phyloP scores from a whole-genome alignment of 73 alveolate genomes.

The Paramecium sexaurelia region DNA sequence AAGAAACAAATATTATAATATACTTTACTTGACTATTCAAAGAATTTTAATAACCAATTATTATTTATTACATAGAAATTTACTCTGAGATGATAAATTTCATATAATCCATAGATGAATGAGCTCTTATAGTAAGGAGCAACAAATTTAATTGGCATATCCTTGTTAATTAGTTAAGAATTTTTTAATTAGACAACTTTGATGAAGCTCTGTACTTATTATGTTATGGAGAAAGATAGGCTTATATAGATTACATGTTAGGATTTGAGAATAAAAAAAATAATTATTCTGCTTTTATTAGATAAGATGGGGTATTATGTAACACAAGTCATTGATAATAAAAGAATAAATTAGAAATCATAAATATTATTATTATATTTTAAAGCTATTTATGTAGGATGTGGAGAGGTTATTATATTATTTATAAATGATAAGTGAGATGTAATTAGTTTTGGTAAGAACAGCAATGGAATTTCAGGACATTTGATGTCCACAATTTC shows the following conservation, averaged over 20 bases:
- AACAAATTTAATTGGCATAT: slow-evolving; percentile 71
- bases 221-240: slow-evolving; percentile 90
- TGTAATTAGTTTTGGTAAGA: slow-evolving; percentile 64
- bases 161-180: slow-evolving; percentile 85
- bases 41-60: slow-evolving; percentile 66
- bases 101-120: slow-evolving; percentile 48
- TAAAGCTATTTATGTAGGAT: slow-evolving; percentile 55
- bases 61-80: slow-evolving; percentile 80
- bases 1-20: slow-evolving; percentile 72
- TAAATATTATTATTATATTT: not conserved
- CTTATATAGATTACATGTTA: slow-evolving; percentile 80
- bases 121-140: slow-evolving; percentile 80
- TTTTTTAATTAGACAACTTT: slow-evolving; percentile 76
- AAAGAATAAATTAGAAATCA: slow-evolving; percentile 41
- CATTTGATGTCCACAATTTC: slow-evolving; percentile 15
- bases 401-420: slow-evolving; percentile 63
- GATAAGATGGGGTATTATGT: not conserved
- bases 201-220: slow-evolving; percentile 85
- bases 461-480: slow-evolving; percentile 61
- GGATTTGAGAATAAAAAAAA: slow-evolving; percentile 65
- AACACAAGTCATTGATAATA: not conserved
- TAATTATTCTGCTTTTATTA: slow-evolving; percentile 45
- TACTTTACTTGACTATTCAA: slow-evolving; percentile 74
- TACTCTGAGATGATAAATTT: slow-evolving; percentile 74
- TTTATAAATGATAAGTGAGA: slow-evolving; percentile 23